These are phyloP conservation scores for Aegilops tauschii DNA, from an alignment of 176 grass and related monocot genomes.

Conservation along the genomic window DNA sequence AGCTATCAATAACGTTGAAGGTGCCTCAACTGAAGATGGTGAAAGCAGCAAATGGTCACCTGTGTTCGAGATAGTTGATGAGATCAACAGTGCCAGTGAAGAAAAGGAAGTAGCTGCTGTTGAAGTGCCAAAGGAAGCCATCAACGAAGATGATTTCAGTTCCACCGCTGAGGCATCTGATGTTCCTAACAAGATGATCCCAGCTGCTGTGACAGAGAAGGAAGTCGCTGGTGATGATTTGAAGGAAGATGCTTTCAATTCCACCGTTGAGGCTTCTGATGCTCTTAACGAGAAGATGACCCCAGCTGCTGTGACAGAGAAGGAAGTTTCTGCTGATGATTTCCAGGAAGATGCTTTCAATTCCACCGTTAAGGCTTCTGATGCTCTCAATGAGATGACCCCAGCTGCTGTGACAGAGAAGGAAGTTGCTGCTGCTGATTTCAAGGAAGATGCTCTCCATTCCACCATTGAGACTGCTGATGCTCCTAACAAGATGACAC, in stretches of 20 bases:
- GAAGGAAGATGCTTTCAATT: no score
- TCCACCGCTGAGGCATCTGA: not conserved
- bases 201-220: not conserved
- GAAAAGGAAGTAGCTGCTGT: not conserved
- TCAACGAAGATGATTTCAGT: slow-evolving; percentile 6
- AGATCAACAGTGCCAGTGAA: not conserved
- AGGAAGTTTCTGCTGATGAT: no score
- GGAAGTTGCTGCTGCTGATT: not conserved
- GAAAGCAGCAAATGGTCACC: slow-evolving; percentile 23
- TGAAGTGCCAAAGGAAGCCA: slow-evolving; percentile 9
- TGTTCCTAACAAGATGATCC: slow-evolving; percentile 1
- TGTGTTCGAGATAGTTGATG: slow-evolving; percentile 14
- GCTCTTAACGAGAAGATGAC: not conserved
- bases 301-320: no score
- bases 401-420: not conserved
- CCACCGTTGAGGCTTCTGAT: not conserved
- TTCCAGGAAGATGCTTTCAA: not conserved
- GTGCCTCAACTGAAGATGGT: not conserved
- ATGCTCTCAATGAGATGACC: not conserved
- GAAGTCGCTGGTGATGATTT: not conserved
- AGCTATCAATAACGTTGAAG: slow-evolving; percentile 8
- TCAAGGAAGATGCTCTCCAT: not conserved
- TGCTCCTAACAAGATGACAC: not conserved
- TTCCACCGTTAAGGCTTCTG: not conserved
- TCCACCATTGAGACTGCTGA: not conserved